Evolutionary conservation across 257 asterid genomes (phyloP).

Genomic region (Verbascum thapsus): DNA sequence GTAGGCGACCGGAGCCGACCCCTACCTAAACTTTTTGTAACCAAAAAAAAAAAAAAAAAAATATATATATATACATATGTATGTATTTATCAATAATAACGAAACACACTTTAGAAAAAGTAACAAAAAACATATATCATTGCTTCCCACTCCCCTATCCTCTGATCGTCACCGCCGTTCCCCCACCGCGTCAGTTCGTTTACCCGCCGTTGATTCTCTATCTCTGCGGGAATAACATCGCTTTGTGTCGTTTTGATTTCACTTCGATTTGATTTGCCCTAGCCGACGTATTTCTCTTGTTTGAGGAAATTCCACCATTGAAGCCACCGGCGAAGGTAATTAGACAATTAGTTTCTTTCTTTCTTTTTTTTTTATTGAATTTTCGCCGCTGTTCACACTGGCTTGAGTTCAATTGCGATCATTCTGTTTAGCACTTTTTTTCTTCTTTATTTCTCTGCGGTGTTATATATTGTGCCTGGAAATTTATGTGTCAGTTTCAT

Average conservation of each 20-base stretch:
- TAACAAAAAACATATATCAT: not conserved
- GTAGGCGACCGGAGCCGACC: no score
- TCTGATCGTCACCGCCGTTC: slow-evolving; percentile 20
- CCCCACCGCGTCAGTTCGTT: slow-evolving; percentile 6
- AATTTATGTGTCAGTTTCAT: not conserved
- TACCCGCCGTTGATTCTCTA: slow-evolving; percentile 1
- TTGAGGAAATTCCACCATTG: slow-evolving; percentile 29
- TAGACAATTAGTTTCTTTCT: not conserved
- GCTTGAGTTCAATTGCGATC: slow-evolving; percentile 35
- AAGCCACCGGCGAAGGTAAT: slow-evolving; percentile 27
- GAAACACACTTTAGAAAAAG: not conserved
- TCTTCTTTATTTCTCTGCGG: not conserved
- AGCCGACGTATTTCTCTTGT: slow-evolving; percentile 29
- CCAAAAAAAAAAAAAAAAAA: no score
- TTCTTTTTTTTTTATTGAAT: slow-evolving; percentile 19
- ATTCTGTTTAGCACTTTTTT: slow-evolving; percentile 5
- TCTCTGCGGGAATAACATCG: no score
- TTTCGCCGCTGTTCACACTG: not conserved
- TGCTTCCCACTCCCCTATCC: not conserved
- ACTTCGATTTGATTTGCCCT: not conserved
- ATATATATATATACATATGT: no score
- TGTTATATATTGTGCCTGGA: slow-evolving; percentile 6
- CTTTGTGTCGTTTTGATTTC: not conserved
- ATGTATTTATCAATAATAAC: no score
- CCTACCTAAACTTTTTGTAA: no score